A percentile compares a stretch with the other conserved stretches of the same genome.
Conservation (phyloP, 495 filamentous ascomycete genomes). For the Aspergillus sclerotioniger region DNA sequence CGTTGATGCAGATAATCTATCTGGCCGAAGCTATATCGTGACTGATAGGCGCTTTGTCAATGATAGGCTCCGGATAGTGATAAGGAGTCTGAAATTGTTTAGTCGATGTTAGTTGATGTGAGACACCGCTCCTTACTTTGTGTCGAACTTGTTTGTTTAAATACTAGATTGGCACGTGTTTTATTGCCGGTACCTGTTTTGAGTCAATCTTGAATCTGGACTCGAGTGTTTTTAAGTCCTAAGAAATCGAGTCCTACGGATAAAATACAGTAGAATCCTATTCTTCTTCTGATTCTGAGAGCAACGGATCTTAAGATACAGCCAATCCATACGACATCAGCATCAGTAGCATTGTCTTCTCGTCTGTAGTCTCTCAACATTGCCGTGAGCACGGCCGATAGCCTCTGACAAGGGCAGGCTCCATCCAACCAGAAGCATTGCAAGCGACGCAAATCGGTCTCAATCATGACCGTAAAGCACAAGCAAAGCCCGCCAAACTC, state of each 20-base stretch:
- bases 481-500: background rate
- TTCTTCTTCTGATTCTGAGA: background rate
- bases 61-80: background rate
- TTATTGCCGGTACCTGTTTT: no score
- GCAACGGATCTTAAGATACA: background rate
- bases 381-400: background rate
- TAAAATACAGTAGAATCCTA: no score
- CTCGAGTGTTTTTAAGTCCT: no score
- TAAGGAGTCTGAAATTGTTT: background rate
- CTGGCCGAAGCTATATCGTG: background rate
- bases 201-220: no score
- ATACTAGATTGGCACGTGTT: no score
- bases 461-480: background rate
- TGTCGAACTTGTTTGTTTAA: no score
- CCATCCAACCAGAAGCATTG: background rate
- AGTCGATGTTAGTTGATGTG: background rate
- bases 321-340: no score
- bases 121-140: no score
- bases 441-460: background rate
- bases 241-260: no score
- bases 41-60: constrained; percentile 2
- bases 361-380: background rate
- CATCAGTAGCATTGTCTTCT: background rate
- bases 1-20: background rate
- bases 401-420: no score